Evolutionary conservation across 257 asterid genomes (phyloP).

Genomic region (Perilla frutescens): DNA sequence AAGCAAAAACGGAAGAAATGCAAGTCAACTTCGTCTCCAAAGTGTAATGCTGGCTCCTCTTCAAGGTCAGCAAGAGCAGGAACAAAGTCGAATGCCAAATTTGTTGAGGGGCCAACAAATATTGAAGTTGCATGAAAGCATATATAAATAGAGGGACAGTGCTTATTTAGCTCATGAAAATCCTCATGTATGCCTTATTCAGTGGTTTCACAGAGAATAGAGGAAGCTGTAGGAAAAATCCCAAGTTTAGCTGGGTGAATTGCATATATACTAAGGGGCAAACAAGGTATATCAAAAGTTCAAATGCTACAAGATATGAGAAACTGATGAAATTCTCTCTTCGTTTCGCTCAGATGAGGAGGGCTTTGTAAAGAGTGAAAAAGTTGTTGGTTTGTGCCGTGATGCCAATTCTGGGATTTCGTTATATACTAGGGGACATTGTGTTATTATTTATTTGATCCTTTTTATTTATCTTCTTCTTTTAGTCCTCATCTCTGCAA

Average conservation of each 20-base stretch:
- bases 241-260: constrained; percentile 31
- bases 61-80: constrained; percentile 56
- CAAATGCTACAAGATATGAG: constrained; percentile 11
- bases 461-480: constrained; percentile 16
- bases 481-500: constrained; percentile 9
- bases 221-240: constrained; percentile 31
- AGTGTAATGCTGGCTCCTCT: constrained; percentile 51
- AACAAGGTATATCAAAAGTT: constrained; percentile 26
- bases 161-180: constrained; percentile 26
- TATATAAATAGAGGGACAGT: not conserved
- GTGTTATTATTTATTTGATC: constrained; percentile 27
- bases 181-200: constrained; percentile 13
- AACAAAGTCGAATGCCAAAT: constrained; percentile 58
- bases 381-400: constrained; percentile 38
- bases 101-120: constrained; percentile 57
- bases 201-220: constrained; percentile 21
- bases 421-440: constrained; percentile 33
- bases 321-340: constrained; percentile 29
- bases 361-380: constrained; percentile 51
- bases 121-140: constrained; percentile 66
- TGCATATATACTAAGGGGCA: not conserved
- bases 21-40: constrained; percentile 60
- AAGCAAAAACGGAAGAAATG: constrained; percentile 70
- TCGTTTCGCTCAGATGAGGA: constrained; percentile 35
- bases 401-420: constrained; percentile 48